Percentiles rank a stretch among this genome's conserved stretches.
These are phyloP conservation scores for Aplosporella prunicola DNA, from an alignment of 2,329 filamentous ascomycete genomes.

Conservation along the genomic window DNA sequence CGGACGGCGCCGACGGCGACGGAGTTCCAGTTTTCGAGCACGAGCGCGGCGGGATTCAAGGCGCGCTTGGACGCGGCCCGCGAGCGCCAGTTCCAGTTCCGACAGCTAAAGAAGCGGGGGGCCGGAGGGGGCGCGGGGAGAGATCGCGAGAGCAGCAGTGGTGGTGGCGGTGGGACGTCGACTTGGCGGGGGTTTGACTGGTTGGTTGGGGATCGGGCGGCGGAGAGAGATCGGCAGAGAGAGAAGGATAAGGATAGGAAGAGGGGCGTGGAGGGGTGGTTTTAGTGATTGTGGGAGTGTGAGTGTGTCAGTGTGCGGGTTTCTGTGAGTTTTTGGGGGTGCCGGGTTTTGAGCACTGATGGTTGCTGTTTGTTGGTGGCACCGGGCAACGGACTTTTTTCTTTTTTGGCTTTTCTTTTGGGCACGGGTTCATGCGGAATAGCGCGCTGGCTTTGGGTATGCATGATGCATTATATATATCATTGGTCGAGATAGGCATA, in stretches of 20 bases:
- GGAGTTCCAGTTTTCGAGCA: background rate
- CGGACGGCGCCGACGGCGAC: background rate
- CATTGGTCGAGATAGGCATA: too few relatives aligned
- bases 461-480: too few relatives aligned
- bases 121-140: slow-evolving; percentile 15
- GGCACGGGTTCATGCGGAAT: too few relatives aligned
- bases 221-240: slow-evolving; percentile 11
- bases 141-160: background rate
- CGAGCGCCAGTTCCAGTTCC: slow-evolving; percentile 23
- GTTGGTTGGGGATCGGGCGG: slow-evolving; percentile 22
- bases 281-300: background rate
- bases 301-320: background rate
- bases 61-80: slow-evolving; percentile 23
- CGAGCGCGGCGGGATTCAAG: slow-evolving; percentile 18
- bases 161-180: background rate
- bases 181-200: slow-evolving; percentile 23
- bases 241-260: slow-evolving; percentile 17
- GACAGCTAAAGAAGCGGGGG: slow-evolving; percentile 22
- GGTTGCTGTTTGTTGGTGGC: too few relatives aligned
- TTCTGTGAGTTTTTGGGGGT: background rate
- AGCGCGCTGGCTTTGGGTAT: too few relatives aligned
- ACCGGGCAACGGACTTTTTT: too few relatives aligned
- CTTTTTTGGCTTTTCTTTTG: too few relatives aligned
- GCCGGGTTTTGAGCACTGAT: too few relatives aligned
- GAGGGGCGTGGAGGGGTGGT: slow-evolving; percentile 7